Base-by-base conservation (phyloP, 129 eudicot species). In the Flaveria linearis region DNA sequence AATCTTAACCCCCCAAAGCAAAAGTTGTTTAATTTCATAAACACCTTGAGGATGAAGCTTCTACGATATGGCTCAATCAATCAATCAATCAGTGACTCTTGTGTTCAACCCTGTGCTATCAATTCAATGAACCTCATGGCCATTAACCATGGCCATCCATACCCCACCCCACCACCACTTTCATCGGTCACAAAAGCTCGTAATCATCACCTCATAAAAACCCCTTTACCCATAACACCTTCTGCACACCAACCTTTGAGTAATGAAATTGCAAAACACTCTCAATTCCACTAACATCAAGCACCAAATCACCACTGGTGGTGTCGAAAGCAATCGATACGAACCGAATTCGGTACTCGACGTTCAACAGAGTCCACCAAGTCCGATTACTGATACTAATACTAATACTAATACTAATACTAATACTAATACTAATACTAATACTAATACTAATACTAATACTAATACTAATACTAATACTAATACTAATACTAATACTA, bases 341-440 rank as follows among this genome's bases (percentile, higher is more conserved):
- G 96, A 94, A 68, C 99, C 97, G 42, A 94, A 92, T 50, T 94
- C 99, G 25, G 99, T 89, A 9, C 97, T 91, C 1, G 99, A 94
- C 64, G 86, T 88, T 74, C 84, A 84, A 39, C 72, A 90, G 52
- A 91, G 97, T 87, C 97, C 97, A 2, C 84, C 93, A 36, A 83
- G 91, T 61, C 87, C 92, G 1, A 71, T 80, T 45, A 58, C 83
- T 68, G 91, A 82, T 69, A 28, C 46, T 18, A 69, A 10, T 20
- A 20, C 0, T 20, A 20, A 20, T 20, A 20, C 0, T 20, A 20
- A 20, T 20, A 20, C 0, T 20, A 20, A 20, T 20, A 20, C 0
- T 20, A 20, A 20, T 69, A 28, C 46, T 18, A 69, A 10, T n/a
- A 9, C 22, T 58, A 22, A 71, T 61, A 86, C n/a, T 20, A 20